Base-by-base conservation (phyloP, 2,329 filamentous ascomycete genomes). In the Hirsutella minnesotensis region DNA sequence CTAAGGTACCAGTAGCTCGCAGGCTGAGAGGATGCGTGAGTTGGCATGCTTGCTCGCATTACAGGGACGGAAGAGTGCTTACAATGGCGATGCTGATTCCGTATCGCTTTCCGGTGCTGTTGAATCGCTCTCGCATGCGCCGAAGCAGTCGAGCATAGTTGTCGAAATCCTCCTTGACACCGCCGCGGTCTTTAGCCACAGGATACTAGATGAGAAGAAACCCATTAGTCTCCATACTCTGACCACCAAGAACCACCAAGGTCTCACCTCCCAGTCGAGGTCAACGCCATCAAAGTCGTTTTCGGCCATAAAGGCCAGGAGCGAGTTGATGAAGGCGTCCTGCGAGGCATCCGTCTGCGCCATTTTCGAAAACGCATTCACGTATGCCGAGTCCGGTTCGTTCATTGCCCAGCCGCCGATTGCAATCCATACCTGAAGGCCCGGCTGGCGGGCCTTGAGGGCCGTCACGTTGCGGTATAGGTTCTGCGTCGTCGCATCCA, bases 261-360 rank as follows among this genome's bases (percentile, higher is more conserved):
- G 4, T 8, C 16, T 19, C 16, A 36, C 61, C n/a, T 13, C 10
- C 68, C 67, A 45, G 12, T 36, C 31, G 5, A 34, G n/a, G 16
- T 36, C 34, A 18, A 36, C 34, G 12, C 34, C 34, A 16, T 67
- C 62, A 40, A 72, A 68, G 3, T 55, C 56, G 47, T 68, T 69
- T 7, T 53, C 59, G 2, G 49, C 24, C 50, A 72, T 56, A 48
- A 73, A 72, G 1, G 44, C 40, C 2, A 62, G 44, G 0, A 69
- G 46, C 1, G 56, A 60, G 1, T 51, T 45, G 43, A 65, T 57
- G 46, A 72, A 73, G 0, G 46, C 48, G 0, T 18, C 15, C 13
- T 18, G 34, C 15, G 15, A 16, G 5, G 15, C 7, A 18, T 16
- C 19, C n/a, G 34, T 61, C 3, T 44, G 31, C 13, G 55, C 38